A percentile compares a stretch with the other conserved stretches of the same genome.
These are phyloP conservation scores for Coemansia sp. DNA, from an alignment of 192 early-diverging fungal genomes.

Conservation along the genomic window DNA sequence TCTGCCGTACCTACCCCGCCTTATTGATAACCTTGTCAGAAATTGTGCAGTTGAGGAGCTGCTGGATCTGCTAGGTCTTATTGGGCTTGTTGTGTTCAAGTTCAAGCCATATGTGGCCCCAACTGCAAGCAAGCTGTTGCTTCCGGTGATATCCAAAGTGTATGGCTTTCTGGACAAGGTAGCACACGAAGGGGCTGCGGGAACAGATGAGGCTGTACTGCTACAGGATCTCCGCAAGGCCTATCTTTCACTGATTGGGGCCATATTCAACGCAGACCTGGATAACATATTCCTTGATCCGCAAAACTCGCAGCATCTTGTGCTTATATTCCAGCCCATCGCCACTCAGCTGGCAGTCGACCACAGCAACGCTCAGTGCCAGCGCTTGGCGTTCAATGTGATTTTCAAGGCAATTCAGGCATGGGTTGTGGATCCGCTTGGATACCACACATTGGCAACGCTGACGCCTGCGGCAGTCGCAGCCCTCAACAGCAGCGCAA, in stretches of 20 bases:
- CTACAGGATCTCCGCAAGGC: slow-evolving; percentile 77
- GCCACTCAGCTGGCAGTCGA: slow-evolving; percentile 35
- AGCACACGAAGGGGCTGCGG: slow-evolving; percentile 59
- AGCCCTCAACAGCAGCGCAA: slow-evolving; percentile 19
- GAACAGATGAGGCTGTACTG: slow-evolving; percentile 83
- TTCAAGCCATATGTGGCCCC: slow-evolving; percentile 69
- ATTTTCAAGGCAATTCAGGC: slow-evolving; percentile 46
- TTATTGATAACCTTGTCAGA: slow-evolving; percentile 76
- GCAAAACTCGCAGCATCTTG: slow-evolving; percentile 57
- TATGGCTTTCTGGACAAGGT: slow-evolving; percentile 83
- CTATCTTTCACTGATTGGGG: slow-evolving; percentile 77
- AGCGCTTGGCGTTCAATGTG: slow-evolving; percentile 46
- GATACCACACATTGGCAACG: slow-evolving; percentile 48
- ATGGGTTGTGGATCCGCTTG: slow-evolving; percentile 49
- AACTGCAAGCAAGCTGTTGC: slow-evolving; percentile 63
- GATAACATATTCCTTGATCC: slow-evolving; percentile 74
- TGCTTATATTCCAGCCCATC: slow-evolving; percentile 40
- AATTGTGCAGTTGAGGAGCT: slow-evolving; percentile 78
- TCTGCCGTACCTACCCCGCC: slow-evolving; percentile 73
- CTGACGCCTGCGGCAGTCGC: slow-evolving; percentile 39
- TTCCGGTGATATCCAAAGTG: slow-evolving; percentile 79
- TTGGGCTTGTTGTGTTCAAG: slow-evolving; percentile 83
- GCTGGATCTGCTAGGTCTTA: slow-evolving; percentile 82
- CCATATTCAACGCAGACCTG: slow-evolving; percentile 79
- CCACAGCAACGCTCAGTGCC: slow-evolving; percentile 29